These are phyloP conservation scores for Fusarium oxysporum DNA, from an alignment of 2,329 filamentous ascomycete genomes.

Conservation along the genomic window DNA sequence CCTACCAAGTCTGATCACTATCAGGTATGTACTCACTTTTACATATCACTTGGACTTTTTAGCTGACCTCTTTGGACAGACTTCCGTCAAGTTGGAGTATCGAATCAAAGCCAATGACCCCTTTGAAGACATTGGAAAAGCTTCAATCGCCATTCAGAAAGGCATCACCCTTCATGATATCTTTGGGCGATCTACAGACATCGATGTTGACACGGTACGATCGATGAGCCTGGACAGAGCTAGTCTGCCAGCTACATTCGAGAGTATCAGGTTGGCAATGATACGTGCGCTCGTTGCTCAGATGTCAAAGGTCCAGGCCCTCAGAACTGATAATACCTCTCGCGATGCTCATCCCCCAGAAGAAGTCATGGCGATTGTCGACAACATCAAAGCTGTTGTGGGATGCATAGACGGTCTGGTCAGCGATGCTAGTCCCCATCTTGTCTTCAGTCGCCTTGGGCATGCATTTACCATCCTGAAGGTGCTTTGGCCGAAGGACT, in stretches of 20 bases:
- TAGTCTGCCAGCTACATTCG: not conserved
- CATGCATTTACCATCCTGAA: not conserved
- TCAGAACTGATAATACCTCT: not conserved
- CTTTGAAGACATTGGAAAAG: not conserved
- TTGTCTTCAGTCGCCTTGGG: not conserved
- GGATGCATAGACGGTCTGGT: not conserved
- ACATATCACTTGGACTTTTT: rapidly evolving
- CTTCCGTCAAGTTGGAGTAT: not conserved
- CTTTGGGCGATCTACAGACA: not conserved
- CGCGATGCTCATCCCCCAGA: not conserved
- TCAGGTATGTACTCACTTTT: not conserved
- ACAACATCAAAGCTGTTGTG: not conserved
- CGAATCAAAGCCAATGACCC: rapidly evolving
- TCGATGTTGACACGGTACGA: not conserved
- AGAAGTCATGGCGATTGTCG: not conserved
- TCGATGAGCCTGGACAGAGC: not conserved
- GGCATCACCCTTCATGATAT: not conserved
- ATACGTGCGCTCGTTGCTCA: not conserved
- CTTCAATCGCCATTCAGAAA: not conserved
- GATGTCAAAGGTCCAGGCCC: not conserved
- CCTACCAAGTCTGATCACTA: not conserved
- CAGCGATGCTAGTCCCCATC: not conserved
- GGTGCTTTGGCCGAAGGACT: not conserved
- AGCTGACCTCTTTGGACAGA: not conserved
- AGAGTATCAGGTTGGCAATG: not conserved